phyloP scores from a whole-genome alignment of 176 grass and related monocot species.

The Ensete glaucum region DNA sequence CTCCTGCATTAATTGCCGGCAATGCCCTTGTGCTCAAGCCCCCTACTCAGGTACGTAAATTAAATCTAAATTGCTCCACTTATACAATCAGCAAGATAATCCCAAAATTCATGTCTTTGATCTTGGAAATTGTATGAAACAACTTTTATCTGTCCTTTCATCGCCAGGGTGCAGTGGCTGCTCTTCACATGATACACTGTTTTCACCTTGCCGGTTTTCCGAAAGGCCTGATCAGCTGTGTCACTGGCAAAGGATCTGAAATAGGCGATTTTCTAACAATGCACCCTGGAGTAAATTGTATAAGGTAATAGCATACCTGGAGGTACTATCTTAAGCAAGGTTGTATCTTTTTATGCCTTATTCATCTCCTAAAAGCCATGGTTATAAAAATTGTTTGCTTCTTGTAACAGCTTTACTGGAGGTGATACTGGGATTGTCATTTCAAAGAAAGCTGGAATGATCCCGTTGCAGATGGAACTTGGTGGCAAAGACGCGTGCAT shows the following conservation, averaged over 20 bases:
- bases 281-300: constrained; percentile 97
- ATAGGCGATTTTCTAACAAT: constrained; percentile 97
- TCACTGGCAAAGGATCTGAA: constrained; percentile 96
- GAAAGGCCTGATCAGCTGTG: constrained; percentile 74
- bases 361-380: constrained; percentile 6
- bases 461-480: constrained; percentile 94
- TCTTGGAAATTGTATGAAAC: background rate
- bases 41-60: constrained; percentile 66
- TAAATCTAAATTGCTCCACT: background rate
- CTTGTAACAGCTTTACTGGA: constrained; percentile 51
- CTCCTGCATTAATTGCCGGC: constrained; percentile 84
- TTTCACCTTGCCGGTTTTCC: constrained; percentile 99
- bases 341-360: constrained; percentile 4
- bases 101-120: background rate
- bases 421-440: constrained; percentile 96
- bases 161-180: constrained; percentile 83
- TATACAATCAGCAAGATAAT: too few species aligned
- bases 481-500: constrained; percentile 95
- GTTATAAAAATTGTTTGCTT: background rate
- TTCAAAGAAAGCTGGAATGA: constrained; percentile 98
- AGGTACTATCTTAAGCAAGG: background rate
- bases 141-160: constrained; percentile 6
- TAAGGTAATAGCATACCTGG: constrained; percentile 40
- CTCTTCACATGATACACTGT: constrained; percentile 96
- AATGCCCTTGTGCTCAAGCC: constrained; percentile 92